Evolutionary conservation across 805 yeast genomes (phyloP).

Genomic region (Candida corydali): DNA sequence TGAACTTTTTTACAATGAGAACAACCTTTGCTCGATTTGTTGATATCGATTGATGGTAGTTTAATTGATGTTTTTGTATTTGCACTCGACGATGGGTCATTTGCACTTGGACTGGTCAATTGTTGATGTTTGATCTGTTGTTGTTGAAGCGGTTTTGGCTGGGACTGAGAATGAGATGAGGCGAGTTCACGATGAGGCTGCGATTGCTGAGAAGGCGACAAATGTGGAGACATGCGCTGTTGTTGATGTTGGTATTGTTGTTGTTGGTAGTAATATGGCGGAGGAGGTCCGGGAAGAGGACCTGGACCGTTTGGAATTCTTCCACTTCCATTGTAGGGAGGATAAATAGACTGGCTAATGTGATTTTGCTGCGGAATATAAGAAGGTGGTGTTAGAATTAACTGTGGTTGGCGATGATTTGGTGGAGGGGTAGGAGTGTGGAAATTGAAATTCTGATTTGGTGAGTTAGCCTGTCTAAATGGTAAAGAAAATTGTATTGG

Average conservation of each 20-base stretch:
- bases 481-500: constrained; percentile 6
- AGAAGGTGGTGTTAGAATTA: constrained; percentile 2
- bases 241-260: constrained; percentile 8
- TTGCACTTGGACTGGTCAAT: no score
- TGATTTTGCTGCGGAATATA: neutral
- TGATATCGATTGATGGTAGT: constrained; percentile 6
- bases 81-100: neutral
- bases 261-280: constrained; percentile 12
- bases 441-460: neutral
- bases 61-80: neutral
- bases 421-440: constrained; percentile 2
- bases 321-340: constrained; percentile 32
- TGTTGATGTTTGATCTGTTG: neutral
- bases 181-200: constrained; percentile 6
- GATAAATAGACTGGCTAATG: constrained; percentile 13
- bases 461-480: neutral
- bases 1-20: constrained; percentile 3
- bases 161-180: constrained; percentile 7
- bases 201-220: constrained; percentile 40
- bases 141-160: constrained; percentile 1
- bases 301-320: constrained; percentile 41
- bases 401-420: neutral
- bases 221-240: constrained; percentile 12
- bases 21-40: neutral
- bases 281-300: constrained; percentile 40